phyloP scores from a whole-genome alignment of 2,329 filamentous ascomycete genomes.

The Podosphaera aphanis region DNA sequence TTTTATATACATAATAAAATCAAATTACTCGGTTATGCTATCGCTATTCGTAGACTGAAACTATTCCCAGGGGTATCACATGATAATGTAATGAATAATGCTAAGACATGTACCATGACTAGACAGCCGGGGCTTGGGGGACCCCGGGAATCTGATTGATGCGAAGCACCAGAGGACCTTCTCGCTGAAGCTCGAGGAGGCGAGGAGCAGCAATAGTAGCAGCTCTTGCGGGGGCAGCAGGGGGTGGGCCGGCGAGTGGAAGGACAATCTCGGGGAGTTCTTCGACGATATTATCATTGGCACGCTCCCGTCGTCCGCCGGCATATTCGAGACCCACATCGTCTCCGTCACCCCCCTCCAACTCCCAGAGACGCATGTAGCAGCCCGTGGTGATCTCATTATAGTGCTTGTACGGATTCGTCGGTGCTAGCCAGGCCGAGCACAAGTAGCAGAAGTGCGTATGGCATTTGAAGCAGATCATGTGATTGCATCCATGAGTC shows the following conservation, averaged over 20 bases:
- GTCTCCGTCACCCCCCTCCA: conserved; percentile 54
- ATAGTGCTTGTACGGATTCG: conserved; percentile 75
- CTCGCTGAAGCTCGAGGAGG: conserved; percentile 9
- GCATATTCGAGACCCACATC: conserved; percentile 13
- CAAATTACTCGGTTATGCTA: too few relatives aligned
- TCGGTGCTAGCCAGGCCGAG: conserved; percentile 57
- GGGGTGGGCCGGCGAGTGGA: not conserved
- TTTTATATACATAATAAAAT: too few relatives aligned
- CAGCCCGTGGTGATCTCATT: conserved; percentile 49
- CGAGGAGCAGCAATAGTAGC: conserved; percentile 4
- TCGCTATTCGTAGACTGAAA: too few relatives aligned
- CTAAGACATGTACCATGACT: too few relatives aligned
- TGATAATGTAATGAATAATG: too few relatives aligned
- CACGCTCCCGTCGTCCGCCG: conserved; percentile 2
- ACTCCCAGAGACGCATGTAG: conserved; percentile 72
- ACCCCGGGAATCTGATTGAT: conserved; percentile 11
- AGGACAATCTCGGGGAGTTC: conserved; percentile 1
- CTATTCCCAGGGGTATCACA: too few relatives aligned
- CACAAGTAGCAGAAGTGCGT: conserved; percentile 94
- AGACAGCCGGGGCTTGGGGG: too few relatives aligned
- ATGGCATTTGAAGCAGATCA: conserved; percentile 75
- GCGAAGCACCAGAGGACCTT: conserved; percentile 16
- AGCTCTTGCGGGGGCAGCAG: conserved; percentile 4
- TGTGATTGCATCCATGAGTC: conserved; percentile 86
- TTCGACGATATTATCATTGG: conserved; percentile 1